Conservation (phyloP, 768 basidiomycete genomes). For the Termitomyces sp. region DNA sequence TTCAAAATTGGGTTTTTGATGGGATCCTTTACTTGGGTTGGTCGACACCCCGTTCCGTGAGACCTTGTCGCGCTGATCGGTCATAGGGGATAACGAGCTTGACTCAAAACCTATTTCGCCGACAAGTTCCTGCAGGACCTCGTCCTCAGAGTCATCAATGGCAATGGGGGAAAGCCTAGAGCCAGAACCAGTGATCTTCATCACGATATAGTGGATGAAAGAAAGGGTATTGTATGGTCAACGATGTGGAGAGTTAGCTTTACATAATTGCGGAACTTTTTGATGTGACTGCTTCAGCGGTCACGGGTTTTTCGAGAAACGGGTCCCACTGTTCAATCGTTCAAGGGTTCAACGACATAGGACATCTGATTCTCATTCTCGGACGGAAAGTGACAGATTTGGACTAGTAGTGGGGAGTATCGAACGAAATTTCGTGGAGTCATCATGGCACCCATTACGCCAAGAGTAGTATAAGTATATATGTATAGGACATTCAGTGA, state of each 20-base stretch:
- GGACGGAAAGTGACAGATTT: background rate
- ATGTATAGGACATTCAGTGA: background rate
- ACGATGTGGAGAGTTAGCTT: background rate
- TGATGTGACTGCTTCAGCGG: background rate
- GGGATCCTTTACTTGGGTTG: background rate
- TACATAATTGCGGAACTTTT: background rate
- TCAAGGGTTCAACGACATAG: too few relatives aligned
- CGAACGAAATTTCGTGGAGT: background rate
- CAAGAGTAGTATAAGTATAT: too few relatives aligned
- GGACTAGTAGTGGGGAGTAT: background rate
- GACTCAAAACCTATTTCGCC: slow-evolving; percentile 11
- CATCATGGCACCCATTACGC: background rate
- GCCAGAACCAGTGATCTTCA: slow-evolving; percentile 23
- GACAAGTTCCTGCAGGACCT: slow-evolving; percentile 29
- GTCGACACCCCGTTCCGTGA: background rate
- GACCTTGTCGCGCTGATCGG: slow-evolving; percentile 5
- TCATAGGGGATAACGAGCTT: background rate
- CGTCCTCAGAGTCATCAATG: slow-evolving; percentile 38
- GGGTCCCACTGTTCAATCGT: too few relatives aligned
- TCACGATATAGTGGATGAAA: background rate
- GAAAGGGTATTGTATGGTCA: background rate
- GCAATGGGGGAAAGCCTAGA: slow-evolving; percentile 31
- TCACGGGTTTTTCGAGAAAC: background rate
- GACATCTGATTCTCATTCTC: background rate
- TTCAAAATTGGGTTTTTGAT: background rate